Evolutionary conservation across 352 stramenopile genomes (phyloP), one percentile per base, ranked within the genome.

Genomic region (Globisporangium abappressorium): DNA sequence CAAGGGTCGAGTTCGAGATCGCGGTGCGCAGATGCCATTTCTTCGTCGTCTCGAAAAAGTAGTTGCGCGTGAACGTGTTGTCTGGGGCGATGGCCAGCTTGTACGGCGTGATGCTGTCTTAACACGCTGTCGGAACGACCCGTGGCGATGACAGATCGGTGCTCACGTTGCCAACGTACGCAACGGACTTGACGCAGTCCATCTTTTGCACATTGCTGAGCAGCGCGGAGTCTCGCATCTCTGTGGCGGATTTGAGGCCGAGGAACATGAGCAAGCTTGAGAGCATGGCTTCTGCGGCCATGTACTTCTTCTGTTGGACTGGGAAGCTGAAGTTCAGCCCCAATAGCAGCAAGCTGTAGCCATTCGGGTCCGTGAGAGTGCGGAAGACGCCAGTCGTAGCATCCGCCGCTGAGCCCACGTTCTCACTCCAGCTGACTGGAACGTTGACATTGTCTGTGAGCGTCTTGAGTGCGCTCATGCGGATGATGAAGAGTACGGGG

Each of bases 401-500:
- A 33, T 33, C 30, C 30, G 2, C 5, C 5, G 5, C 30, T 33
- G 30, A 33, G 8, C 57, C 74, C 1, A 64, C 57, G 46, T 69
- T 62, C 18, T 77, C 78, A 43, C 82, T 90, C 78, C 76, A 93
- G n/a, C 83, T 84, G 0, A 78, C 56, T 0, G 84, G 83, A 9
- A 94, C 83, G 15, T 75, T 57, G 8, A 91, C 78, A 59, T 90
- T 73, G 55, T 66, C n/a, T 5, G 79, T 85, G 0, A 92, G 71
- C 2, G 53, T 36, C 67, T 91, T 90, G 63, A 92, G 73, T 7
- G 38, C 49, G 1, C 68, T 82, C 62, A 91, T 76, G 2, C 91
- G 63, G 5, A 92, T 65, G 66, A 94, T 86, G 67, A 92, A 92
- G 22, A 89, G 38, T 55, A 92, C 73, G 0, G 85, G 85, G 11